phyloP scores from a whole-genome alignment of 2,329 filamentous ascomycete species.

The Cladosporium sp. region DNA sequence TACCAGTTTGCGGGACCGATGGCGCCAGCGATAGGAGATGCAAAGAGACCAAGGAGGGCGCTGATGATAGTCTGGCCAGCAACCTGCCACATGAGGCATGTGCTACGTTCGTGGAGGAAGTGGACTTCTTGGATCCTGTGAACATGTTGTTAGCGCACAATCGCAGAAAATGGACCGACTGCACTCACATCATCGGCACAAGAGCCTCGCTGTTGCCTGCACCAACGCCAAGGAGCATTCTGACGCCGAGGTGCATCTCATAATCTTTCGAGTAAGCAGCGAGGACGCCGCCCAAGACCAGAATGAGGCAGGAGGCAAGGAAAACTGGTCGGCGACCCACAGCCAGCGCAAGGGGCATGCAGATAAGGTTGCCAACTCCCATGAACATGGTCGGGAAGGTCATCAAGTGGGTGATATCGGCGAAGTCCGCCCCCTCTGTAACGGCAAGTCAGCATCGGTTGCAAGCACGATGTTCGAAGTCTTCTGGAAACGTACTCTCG shows the following conservation, averaged over 20 bases:
- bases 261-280: conserved; percentile 28
- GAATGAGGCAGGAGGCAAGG: conserved; percentile 31
- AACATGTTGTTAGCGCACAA: not conserved
- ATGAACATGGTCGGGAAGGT: conserved; percentile 36
- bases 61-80: conserved; percentile 43
- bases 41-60: conserved; percentile 42
- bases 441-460: not conserved
- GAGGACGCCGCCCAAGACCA: conserved; percentile 31
- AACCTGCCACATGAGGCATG: conserved; percentile 44
- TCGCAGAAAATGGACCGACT: no score
- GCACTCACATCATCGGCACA: conserved; percentile 28
- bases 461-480: not conserved
- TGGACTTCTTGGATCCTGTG: conserved; percentile 40
- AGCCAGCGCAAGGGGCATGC: conserved; percentile 39
- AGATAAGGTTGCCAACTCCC: conserved; percentile 34
- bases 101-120: conserved; percentile 48
- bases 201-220: conserved; percentile 30
- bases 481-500: conserved; percentile 22
- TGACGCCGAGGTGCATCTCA: conserved; percentile 31
- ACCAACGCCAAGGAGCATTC: conserved; percentile 35
- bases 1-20: conserved; percentile 49
- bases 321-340: conserved; percentile 38
- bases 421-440: conserved; percentile 38
- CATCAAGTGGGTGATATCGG: conserved; percentile 42
- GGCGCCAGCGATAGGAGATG: conserved; percentile 44